Conservation (phyloP, 441 rosid species). For the Adansonia gregorii region DNA sequence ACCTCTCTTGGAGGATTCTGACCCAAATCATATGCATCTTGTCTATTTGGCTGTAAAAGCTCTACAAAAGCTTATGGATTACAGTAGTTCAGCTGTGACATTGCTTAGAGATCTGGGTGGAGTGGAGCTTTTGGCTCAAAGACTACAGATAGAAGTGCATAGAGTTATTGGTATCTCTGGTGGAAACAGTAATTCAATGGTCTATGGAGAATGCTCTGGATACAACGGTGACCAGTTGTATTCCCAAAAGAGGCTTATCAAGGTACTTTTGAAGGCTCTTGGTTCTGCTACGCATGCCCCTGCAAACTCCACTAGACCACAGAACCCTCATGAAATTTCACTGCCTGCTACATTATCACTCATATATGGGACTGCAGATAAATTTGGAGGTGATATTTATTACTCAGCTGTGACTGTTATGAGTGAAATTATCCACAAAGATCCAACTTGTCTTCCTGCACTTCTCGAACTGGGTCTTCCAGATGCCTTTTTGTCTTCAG, state of each 20-base stretch:
- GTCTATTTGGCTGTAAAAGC: constrained; percentile 94
- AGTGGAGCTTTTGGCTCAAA: constrained; percentile 90
- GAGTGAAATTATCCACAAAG: constrained; percentile 98
- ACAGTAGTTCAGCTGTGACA: constrained; percentile 87
- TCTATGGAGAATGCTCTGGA: constrained; percentile 63
- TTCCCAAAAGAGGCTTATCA: constrained; percentile 91
- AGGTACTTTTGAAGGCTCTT: constrained; percentile 90
- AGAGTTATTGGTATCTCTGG: constrained; percentile 64
- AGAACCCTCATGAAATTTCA: constrained; percentile 75
- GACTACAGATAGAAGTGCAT: constrained; percentile 87
- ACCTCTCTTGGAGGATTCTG: constrained; percentile 89
- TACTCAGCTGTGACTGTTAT: constrained; percentile 96
- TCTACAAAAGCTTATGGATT: constrained; percentile 66
- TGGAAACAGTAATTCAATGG: constrained; percentile 61
- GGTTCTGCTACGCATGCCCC: constrained; percentile 95
- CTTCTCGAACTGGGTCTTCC: constrained; percentile 94
- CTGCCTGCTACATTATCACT: constrained; percentile 81
- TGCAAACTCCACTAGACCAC: constrained; percentile 68
- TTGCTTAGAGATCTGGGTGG: constrained; percentile 91
- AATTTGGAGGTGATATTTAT: constrained; percentile 95
- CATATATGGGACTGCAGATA: constrained; percentile 74
- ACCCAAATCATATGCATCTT: constrained; percentile 84
- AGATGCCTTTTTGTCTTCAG: constrained; percentile 88
- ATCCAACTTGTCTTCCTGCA: constrained; percentile 83
- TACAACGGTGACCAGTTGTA: constrained; percentile 59